Conservation (phyloP, 345 rosid species). For the Boechera retrofracta region DNA sequence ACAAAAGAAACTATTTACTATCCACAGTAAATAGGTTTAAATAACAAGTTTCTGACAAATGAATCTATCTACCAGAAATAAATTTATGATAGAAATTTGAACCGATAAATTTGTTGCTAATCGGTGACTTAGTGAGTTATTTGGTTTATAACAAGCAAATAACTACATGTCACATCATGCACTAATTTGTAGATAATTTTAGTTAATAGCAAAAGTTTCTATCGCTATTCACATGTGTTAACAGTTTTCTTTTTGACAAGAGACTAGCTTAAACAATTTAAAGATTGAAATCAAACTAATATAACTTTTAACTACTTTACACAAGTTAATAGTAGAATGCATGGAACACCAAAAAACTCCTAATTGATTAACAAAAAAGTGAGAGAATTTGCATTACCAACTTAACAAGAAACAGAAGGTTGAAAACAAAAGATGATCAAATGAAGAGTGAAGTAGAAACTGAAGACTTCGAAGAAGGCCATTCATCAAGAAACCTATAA, state of each 20-base stretch:
- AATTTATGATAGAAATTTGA: background rate
- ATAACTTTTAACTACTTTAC: background rate
- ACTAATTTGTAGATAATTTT: background rate
- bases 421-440: slow-evolving; percentile 24
- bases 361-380: background rate
- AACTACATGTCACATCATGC: background rate
- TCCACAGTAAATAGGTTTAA: background rate
- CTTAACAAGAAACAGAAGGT: slow-evolving; percentile 9
- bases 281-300: background rate
- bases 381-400: slow-evolving; percentile 9
- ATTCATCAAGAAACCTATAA: slow-evolving; percentile 89
- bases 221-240: background rate
- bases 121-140: background rate
- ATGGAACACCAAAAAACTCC: background rate
- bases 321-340: background rate
- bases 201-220: background rate
- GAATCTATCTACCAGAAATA: background rate
- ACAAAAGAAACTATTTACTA: slow-evolving; percentile 10
- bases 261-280: background rate
- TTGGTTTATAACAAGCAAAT: background rate
- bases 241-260: background rate
- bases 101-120: background rate
- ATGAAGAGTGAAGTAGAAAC: slow-evolving; percentile 37
- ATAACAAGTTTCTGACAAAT: slow-evolving; percentile 7
- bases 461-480: slow-evolving; percentile 56